phyloP scores from a whole-genome alignment of 2,329 filamentous ascomycete genomes.

The Didymella pomorum region DNA sequence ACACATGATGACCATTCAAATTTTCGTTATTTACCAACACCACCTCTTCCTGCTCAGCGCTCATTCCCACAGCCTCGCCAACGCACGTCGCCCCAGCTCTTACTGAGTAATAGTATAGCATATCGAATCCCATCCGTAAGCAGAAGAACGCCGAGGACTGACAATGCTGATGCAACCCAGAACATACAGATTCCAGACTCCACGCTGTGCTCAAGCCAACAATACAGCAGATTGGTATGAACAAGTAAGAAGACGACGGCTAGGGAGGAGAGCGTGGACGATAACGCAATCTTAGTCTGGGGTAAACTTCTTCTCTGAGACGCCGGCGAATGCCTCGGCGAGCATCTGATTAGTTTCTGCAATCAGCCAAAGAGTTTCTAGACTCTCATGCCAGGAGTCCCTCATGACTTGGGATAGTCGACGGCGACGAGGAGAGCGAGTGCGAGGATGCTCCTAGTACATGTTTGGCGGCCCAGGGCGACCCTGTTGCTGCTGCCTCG shows the following conservation, averaged over 20 bases:
- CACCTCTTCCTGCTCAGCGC: neutral
- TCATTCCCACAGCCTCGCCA: neutral
- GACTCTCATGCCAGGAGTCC: neutral
- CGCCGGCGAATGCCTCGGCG: too few species aligned
- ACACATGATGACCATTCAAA: conserved; percentile 12
- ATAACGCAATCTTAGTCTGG: neutral
- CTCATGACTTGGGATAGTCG: neutral
- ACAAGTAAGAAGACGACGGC: neutral
- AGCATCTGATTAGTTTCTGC: too few species aligned
- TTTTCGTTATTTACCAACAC: conserved; percentile 13
- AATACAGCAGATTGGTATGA: conserved; percentile 16
- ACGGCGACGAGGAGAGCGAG: neutral
- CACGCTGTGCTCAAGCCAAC: conserved; percentile 26
- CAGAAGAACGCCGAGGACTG: conserved; percentile 12
- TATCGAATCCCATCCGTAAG: neutral
- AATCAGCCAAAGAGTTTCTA: too few species aligned
- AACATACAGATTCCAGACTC: conserved; percentile 23
- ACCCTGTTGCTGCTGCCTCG: conserved; percentile 35
- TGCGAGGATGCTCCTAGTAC: conserved; percentile 31
- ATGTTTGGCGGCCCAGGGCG: conserved; percentile 45
- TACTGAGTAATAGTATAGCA: neutral
- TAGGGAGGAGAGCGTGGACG: neutral
- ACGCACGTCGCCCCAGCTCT: neutral
- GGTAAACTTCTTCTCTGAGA: too few species aligned
- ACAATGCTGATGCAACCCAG: conserved; percentile 19